Evolutionary conservation across 768 basidiomycete species (phyloP).

Genomic region (Auricularia sp.): DNA sequence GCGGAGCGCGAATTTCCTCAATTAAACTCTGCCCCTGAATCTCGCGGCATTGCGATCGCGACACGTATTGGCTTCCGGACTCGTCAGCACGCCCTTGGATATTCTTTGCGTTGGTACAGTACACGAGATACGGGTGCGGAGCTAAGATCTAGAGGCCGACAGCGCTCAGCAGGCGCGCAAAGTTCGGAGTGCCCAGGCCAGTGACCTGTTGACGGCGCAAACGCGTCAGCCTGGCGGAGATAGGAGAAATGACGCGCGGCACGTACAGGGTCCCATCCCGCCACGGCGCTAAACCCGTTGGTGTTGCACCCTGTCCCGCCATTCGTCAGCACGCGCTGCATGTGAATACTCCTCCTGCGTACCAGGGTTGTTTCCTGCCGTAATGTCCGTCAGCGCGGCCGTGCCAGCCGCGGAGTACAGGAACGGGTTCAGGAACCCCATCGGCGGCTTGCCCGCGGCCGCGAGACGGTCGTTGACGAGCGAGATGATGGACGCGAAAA

Average conservation of each 20-base stretch:
- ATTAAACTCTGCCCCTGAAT: too few species aligned
- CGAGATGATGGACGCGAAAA: slow-evolving; percentile 21
- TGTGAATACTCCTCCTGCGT: slow-evolving; percentile 13
- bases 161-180: slow-evolving; percentile 7
- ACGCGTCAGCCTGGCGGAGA: neutral
- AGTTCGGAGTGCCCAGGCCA: slow-evolving; percentile 11
- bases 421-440: slow-evolving; percentile 14
- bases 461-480: slow-evolving; percentile 23
- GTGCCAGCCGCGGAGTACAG: slow-evolving; percentile 10
- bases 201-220: slow-evolving; percentile 7
- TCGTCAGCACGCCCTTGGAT: too few species aligned
- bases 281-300: slow-evolving; percentile 20
- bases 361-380: slow-evolving; percentile 10
- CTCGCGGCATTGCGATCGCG: too few species aligned
- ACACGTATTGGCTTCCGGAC: too few species aligned
- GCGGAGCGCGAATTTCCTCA: too few species aligned
- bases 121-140: too few species aligned
- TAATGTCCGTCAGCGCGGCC: slow-evolving; percentile 19
- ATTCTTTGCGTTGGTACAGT: too few species aligned
- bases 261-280: slow-evolving; percentile 19
- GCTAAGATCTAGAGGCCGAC: neutral
- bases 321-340: slow-evolving; percentile 7
- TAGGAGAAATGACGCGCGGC: neutral
- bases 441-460: slow-evolving; percentile 9
- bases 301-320: slow-evolving; percentile 8